Evolutionary conservation across 2,329 filamentous ascomycete genomes (phyloP).

Genomic region (Neonectria sp.): DNA sequence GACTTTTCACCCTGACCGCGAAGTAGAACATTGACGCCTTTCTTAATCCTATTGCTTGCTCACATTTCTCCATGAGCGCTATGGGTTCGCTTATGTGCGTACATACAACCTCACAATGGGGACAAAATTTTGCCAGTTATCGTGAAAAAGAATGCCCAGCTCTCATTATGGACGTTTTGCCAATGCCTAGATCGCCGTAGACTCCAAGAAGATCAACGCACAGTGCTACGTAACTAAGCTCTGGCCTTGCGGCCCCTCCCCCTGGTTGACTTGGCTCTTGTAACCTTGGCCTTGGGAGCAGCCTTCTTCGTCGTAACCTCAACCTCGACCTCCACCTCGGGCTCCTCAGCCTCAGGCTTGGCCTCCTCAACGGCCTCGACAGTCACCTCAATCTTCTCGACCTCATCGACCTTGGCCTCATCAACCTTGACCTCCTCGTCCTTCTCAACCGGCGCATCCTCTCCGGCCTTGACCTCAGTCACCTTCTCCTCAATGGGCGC

Average conservation of each 20-base stretch:
- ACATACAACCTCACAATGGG: conserved; percentile 57
- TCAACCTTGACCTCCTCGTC: conserved; percentile 44
- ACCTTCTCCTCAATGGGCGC: conserved; percentile 55
- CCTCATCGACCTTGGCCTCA: conserved; percentile 25
- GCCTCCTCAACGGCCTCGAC: conserved; percentile 38
- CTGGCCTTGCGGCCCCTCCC: conserved; percentile 55
- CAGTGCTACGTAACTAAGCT: conserved; percentile 47
- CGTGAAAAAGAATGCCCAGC: conserved; percentile 38
- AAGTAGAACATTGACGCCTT: conserved; percentile 71
- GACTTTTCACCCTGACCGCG: conserved; percentile 62
- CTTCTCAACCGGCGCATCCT: conserved; percentile 56
- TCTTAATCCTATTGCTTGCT: conserved; percentile 73
- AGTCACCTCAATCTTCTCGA: conserved; percentile 24
- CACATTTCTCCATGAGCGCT: conserved; percentile 61
- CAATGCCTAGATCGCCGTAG: conserved; percentile 47
- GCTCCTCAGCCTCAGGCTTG: conserved; percentile 24
- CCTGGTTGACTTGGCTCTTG: conserved; percentile 54
- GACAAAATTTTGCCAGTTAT: conserved; percentile 22
- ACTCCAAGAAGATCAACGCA: conserved; percentile 41
- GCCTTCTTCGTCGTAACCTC: conserved; percentile 35
- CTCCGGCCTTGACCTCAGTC: conserved; percentile 52
- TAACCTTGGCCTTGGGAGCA: conserved; percentile 44
- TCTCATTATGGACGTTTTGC: conserved; percentile 48
- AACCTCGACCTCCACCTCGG: conserved; percentile 28
- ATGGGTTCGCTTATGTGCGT: conserved; percentile 75